phyloP scores from a whole-genome alignment of 805 yeast genomes.

The Soucietia sequanensis region DNA sequence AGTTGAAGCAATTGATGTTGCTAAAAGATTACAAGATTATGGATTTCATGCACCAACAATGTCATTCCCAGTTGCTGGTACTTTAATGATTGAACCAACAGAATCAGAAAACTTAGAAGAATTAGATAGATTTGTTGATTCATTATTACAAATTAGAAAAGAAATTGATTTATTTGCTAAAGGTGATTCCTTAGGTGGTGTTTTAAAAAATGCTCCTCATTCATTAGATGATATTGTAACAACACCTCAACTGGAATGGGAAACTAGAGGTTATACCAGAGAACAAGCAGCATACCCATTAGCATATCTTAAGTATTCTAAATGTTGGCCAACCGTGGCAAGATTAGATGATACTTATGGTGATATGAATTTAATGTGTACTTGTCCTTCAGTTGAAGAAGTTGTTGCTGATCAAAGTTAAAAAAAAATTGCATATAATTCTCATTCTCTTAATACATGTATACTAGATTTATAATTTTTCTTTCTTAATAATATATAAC shows the following conservation, averaged over 20 bases:
- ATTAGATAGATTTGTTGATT: slow-evolving; percentile 84
- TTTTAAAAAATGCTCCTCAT: slow-evolving; percentile 91
- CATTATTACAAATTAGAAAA: slow-evolving; percentile 76
- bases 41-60: slow-evolving; percentile 99
- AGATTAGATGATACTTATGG: slow-evolving; percentile 95
- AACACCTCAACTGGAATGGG: slow-evolving; percentile 69
- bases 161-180: slow-evolving; percentile 76
- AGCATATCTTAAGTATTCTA: slow-evolving; percentile 65
- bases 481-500: no score
- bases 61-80: slow-evolving; percentile 98
- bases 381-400: slow-evolving; percentile 86
- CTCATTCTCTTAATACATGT: no score
- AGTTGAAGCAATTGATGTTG: slow-evolving; percentile 93
- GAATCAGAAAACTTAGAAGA: slow-evolving; percentile 90
- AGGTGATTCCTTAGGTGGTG: slow-evolving; percentile 64
- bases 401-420: slow-evolving; percentile 53
- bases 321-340: slow-evolving; percentile 95
- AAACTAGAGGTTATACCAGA: slow-evolving; percentile 80
- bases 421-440: no score
- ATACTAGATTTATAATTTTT: no score
- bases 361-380: slow-evolving; percentile 87
- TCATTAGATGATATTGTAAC: slow-evolving; percentile 73
- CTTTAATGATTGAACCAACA: slow-evolving; percentile 97
- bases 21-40: slow-evolving; percentile 95
- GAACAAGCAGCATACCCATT: slow-evolving; percentile 93